Evolutionary conservation across 2,329 filamentous ascomycete species (phyloP).

Genomic region (Trichoderma brevicompactum): DNA sequence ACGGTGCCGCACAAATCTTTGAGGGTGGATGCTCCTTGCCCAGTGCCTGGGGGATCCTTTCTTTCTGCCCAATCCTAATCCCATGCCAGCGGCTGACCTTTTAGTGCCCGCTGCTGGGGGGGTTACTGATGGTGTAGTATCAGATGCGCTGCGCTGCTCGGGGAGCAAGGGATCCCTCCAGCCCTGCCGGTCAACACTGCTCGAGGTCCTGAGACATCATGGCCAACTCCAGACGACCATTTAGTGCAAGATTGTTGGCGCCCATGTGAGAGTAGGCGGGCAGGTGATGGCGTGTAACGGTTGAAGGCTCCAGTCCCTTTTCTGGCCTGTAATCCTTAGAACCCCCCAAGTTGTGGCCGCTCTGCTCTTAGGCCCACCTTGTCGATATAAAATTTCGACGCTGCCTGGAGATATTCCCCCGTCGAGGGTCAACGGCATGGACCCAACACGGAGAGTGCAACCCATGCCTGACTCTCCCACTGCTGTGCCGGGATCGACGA

Average conservation of each 20-base stretch:
- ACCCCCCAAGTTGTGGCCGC: too few relatives aligned
- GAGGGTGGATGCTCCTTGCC: background rate
- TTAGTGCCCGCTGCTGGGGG: constrained; percentile 27
- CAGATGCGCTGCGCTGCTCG: constrained; percentile 16
- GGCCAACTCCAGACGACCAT: background rate
- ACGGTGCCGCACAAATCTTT: too few relatives aligned
- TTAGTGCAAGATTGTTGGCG: constrained; percentile 1
- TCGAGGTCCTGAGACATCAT: background rate
- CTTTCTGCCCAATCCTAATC: background rate
- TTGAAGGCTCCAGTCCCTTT: too few relatives aligned
- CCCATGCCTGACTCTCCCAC: background rate
- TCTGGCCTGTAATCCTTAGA: too few relatives aligned
- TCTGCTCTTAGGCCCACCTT: background rate
- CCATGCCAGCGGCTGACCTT: constrained; percentile 27
- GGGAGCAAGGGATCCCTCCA: background rate
- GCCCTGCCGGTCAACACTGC: constrained; percentile 9
- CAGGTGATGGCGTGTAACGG: too few relatives aligned
- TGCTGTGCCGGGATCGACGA: background rate
- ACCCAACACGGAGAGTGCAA: background rate
- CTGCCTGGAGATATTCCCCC: constrained; percentile 2
- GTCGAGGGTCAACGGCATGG: background rate
- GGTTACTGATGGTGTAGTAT: background rate
- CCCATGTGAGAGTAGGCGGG: too few relatives aligned
- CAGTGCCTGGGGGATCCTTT: constrained; percentile 10
- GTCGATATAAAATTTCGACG: constrained; percentile 1